phyloP scores from a whole-genome alignment of 345 rosid genomes.

The Atalantia buxifolia region DNA sequence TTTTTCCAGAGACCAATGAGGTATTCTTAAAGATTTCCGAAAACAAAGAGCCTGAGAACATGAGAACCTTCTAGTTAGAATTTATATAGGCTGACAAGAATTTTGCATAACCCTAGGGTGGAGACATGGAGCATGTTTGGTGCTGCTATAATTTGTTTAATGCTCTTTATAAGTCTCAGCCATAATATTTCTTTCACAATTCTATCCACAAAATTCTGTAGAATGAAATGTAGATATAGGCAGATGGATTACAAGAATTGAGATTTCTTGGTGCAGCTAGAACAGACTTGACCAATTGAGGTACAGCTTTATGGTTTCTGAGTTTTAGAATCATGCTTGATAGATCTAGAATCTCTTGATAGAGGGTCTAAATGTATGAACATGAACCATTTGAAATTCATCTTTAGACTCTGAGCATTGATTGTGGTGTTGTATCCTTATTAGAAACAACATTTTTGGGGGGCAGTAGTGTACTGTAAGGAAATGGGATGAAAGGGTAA shows the following conservation, averaged over 20 bases:
- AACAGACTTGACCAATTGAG: background rate
- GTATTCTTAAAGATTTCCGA: background rate
- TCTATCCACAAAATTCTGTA: background rate
- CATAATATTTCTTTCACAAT: background rate
- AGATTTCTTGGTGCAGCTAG: background rate
- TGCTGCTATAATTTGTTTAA: background rate
- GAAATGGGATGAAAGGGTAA: background rate
- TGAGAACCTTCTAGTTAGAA: background rate
- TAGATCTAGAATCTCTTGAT: background rate
- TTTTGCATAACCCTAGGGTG: background rate
- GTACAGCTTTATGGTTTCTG: background rate
- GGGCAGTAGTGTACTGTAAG: background rate
- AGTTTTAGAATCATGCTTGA: background rate
- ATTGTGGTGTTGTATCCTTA: background rate
- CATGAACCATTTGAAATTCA: background rate
- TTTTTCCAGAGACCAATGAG: background rate
- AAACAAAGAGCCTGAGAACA: background rate
- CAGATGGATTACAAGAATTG: background rate
- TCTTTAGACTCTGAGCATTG: background rate
- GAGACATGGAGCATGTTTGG: background rate
- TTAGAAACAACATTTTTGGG: background rate
- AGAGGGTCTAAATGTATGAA: background rate
- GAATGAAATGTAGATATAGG: background rate
- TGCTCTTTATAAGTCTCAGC: background rate
- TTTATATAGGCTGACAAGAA: background rate